Evolutionary conservation across 2,329 filamentous ascomycete genomes (phyloP).

Genomic region (Ophiocordyceps unilateralis): DNA sequence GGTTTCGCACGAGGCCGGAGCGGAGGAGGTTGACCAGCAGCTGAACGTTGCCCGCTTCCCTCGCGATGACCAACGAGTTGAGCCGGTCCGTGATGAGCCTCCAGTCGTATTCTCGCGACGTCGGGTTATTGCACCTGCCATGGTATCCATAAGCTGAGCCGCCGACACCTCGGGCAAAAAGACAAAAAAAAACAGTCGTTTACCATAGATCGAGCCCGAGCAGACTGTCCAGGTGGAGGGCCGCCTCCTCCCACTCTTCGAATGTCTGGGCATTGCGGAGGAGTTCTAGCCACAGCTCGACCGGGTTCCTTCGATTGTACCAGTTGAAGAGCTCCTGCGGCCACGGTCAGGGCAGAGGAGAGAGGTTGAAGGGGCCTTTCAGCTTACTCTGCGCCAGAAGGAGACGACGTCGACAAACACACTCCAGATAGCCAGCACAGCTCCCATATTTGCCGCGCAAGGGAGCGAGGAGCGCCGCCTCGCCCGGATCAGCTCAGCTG

Average conservation of each 20-base stretch:
- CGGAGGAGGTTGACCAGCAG: constrained; percentile 64
- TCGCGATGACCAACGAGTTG: constrained; percentile 49
- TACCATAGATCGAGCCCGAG: constrained; percentile 70
- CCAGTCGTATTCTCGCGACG: constrained; percentile 73
- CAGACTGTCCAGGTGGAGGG: constrained; percentile 64
- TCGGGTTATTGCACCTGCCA: constrained; percentile 63
- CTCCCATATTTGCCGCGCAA: constrained; percentile 23
- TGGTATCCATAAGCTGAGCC: background rate
- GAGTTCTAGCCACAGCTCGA: constrained; percentile 46
- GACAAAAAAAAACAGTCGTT: too few relatives aligned
- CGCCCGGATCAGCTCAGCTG: background rate
- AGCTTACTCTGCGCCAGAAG: constrained; percentile 44
- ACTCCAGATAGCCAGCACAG: constrained; percentile 32
- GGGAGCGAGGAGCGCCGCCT: too few relatives aligned
- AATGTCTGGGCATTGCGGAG: constrained; percentile 52
- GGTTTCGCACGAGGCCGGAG: constrained; percentile 63
- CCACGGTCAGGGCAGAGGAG: constrained; percentile 7
- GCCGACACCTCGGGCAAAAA: background rate
- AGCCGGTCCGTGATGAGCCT: constrained; percentile 65
- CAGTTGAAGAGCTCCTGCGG: constrained; percentile 49
- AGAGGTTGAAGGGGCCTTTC: background rate
- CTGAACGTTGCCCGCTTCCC: constrained; percentile 55
- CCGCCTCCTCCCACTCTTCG: constrained; percentile 78
- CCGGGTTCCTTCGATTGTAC: constrained; percentile 47
- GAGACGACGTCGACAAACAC: constrained; percentile 42